Evolutionary conservation across 257 asterid genomes (phyloP).

Genomic region (Plantago ovata): DNA sequence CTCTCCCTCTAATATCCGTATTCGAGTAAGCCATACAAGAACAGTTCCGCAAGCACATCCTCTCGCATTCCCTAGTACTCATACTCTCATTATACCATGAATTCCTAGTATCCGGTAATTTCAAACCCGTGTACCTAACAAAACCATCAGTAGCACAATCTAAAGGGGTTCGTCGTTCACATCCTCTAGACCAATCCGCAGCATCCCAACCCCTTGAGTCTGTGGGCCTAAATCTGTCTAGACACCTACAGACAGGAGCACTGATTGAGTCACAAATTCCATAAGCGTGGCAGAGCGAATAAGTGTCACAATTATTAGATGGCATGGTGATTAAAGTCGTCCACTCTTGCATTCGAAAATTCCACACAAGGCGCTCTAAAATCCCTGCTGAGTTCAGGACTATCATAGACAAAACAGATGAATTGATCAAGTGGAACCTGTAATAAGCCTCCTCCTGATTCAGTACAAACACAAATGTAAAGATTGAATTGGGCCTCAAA

Average conservation of each 20-base stretch:
- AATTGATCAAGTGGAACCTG: conserved; percentile 19
- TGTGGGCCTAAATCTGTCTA: conserved; percentile 21
- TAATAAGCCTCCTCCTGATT: conserved; percentile 20
- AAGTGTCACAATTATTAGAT: conserved; percentile 14
- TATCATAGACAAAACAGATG: conserved; percentile 18
- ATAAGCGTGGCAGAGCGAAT: conserved; percentile 13
- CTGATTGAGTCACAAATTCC: conserved; percentile 6
- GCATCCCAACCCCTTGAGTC: conserved; percentile 11
- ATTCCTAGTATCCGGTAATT: conserved; percentile 17
- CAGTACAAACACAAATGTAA: conserved; percentile 2
- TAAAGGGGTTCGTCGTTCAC: conserved; percentile 15
- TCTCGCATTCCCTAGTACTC: conserved; percentile 14
- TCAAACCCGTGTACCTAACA: conserved; percentile 11
- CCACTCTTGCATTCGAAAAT: conserved; percentile 9
- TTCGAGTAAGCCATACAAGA: conserved; percentile 19
- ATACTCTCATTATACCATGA: conserved; percentile 18
- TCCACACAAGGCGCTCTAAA: conserved; percentile 13
- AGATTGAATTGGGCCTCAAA: conserved; percentile 16
- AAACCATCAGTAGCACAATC: conserved; percentile 20
- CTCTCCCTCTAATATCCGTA: conserved; percentile 6
- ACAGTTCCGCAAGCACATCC: conserved; percentile 14
- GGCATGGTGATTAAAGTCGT: conserved; percentile 10
- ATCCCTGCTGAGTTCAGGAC: conserved; percentile 12
- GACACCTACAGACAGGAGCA: conserved; percentile 19
- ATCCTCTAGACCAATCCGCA: conserved; percentile 19